Conservation (phyloP, 768 basidiomycete species). For the Leucosporidium yakuticum region DNA sequence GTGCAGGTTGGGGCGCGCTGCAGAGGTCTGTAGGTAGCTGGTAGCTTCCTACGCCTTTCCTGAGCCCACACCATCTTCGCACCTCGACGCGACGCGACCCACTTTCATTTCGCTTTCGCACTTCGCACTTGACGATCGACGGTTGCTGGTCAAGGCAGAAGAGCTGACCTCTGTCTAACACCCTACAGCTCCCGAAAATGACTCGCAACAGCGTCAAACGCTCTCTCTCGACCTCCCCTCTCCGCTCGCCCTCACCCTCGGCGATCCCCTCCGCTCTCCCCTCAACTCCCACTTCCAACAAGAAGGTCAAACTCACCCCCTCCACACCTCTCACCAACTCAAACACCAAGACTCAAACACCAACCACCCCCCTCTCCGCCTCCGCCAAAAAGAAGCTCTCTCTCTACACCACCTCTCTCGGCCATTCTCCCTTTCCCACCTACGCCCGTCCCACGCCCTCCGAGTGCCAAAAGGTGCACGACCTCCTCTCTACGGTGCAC, state of each 20-base stretch:
- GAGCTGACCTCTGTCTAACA: too few species aligned
- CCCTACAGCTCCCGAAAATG: not conserved
- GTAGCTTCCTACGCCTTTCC: too few species aligned
- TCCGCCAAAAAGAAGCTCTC: not conserved
- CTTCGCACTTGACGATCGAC: too few species aligned
- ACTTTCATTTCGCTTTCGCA: too few species aligned
- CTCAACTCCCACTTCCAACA: not conserved
- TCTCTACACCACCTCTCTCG: not conserved
- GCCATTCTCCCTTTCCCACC: constrained; percentile 34
- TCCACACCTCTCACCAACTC: not conserved
- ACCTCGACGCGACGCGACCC: too few species aligned
- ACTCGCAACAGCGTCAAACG: not conserved
- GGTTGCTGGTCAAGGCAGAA: too few species aligned
- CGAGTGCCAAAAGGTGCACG: constrained; percentile 32
- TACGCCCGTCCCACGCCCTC: constrained; percentile 23
- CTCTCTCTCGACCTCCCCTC: not conserved
- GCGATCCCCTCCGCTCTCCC: not conserved
- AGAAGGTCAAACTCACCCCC: not conserved
- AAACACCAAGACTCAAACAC: too few species aligned
- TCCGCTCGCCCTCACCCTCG: not conserved
- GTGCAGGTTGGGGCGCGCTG: too few species aligned
- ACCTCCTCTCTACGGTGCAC: constrained; percentile 34
- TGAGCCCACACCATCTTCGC: too few species aligned
- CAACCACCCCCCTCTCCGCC: not conserved
- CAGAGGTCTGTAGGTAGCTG: too few species aligned